Evolutionary conservation across 2,329 filamentous ascomycete species (phyloP).

Genomic region (Pseudopithomyces maydicus): DNA sequence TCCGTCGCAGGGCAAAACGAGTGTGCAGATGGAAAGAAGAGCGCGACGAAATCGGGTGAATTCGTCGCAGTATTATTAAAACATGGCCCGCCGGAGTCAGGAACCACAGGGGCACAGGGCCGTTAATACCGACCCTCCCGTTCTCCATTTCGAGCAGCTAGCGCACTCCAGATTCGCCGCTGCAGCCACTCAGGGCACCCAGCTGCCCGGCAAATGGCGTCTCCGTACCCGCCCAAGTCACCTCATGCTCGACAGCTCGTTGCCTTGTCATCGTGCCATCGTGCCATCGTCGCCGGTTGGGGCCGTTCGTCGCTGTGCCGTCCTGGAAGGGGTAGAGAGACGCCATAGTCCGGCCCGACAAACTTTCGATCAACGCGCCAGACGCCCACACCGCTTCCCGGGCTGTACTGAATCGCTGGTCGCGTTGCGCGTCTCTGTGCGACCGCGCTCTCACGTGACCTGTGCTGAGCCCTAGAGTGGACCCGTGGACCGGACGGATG

Average conservation of each 20-base stretch:
- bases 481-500: too few species aligned
- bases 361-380: neutral
- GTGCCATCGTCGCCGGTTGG: neutral
- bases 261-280: neutral
- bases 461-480: too few species aligned
- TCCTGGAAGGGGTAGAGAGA: neutral
- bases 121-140: neutral
- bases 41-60: neutral
- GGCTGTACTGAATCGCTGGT: neutral
- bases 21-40: neutral
- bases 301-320: neutral
- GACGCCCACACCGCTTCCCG: neutral
- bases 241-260: neutral
- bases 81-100: neutral
- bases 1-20: neutral
- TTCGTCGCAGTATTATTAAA: slow-evolving; percentile 5
- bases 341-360: neutral
- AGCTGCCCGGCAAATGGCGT: neutral
- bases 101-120: neutral
- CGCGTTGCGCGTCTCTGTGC: neutral
- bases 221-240: neutral
- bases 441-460: slow-evolving; percentile 1
- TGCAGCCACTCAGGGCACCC: too few species aligned
- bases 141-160: neutral
- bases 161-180: too few species aligned